phyloP scores from a whole-genome alignment of 805 yeast species.

The Myxozyma monticola region DNA sequence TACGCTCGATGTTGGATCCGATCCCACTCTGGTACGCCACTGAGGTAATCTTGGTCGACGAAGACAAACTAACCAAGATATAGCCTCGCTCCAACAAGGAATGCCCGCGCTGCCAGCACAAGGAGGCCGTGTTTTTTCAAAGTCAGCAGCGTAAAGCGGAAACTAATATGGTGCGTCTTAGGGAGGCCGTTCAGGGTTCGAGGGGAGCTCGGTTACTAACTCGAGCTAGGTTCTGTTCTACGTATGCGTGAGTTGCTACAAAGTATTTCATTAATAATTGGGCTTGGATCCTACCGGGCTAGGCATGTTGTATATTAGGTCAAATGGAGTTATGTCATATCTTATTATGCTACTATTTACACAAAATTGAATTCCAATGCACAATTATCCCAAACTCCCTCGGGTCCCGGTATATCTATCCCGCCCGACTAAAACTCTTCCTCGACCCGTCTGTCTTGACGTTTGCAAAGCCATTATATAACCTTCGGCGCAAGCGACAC shows the following conservation, averaged over 20 bases:
- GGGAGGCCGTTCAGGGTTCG: too few species aligned
- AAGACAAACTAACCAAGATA: too few species aligned
- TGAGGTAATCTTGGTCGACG: too few species aligned
- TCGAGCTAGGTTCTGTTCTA: constrained; percentile 58
- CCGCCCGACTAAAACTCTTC: too few species aligned
- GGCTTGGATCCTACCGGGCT: too few species aligned
- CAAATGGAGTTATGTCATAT: too few species aligned
- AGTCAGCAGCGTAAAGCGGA: constrained; percentile 93
- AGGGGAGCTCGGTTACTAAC: too few species aligned
- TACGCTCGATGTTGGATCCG: constrained; percentile 91
- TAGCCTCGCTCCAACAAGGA: constrained; percentile 89
- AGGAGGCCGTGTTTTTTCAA: constrained; percentile 95
- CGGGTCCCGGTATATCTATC: too few species aligned
- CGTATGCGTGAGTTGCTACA: constrained; percentile 85
- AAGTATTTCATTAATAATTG: constrained; percentile 57
- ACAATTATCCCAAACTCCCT: background rate
- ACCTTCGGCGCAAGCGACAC: constrained; percentile 85
- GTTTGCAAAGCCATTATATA: constrained; percentile 10
- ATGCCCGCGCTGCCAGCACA: constrained; percentile 84
- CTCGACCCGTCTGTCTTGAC: background rate
- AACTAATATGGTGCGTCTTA: constrained; percentile 79
- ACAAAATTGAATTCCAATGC: background rate
- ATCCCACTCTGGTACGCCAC: constrained; percentile 70
- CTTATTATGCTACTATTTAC: background rate
- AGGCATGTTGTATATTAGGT: too few species aligned